These are phyloP conservation scores for Tulasnella sp. DNA, from an alignment of 768 basidiomycete species.

Conservation along the genomic window DNA sequence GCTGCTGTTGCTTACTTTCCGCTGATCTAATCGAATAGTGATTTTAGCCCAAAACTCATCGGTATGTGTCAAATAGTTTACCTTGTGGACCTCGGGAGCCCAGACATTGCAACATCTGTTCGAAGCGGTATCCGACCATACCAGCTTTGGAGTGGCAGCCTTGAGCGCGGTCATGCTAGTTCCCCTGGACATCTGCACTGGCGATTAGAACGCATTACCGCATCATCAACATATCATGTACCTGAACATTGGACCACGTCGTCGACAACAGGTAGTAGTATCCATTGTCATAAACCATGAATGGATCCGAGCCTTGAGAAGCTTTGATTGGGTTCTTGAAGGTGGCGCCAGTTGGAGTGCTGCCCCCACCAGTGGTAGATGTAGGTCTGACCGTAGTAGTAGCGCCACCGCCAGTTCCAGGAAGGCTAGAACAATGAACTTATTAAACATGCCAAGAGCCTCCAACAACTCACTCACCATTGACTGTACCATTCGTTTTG, in stretches of 20 bases:
- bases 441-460: neutral
- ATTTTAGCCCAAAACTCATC: no score
- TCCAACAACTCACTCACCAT: neutral
- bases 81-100: no score
- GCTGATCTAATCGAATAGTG: no score
- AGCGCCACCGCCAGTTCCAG: no score
- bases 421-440: neutral
- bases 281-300: neutral
- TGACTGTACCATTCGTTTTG: neutral
- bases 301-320: neutral
- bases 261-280: neutral
- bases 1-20: no score
- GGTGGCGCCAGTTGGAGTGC: neutral
- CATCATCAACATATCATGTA: no score
- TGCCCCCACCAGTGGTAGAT: no score
- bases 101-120: conserved; percentile 15
- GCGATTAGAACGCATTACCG: no score
- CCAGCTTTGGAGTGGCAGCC: conserved; percentile 10
- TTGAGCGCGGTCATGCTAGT: conserved; percentile 7
- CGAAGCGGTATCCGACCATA: conserved; percentile 12
- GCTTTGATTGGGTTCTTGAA: conserved; percentile 2
- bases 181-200: neutral
- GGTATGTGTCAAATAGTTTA: no score
- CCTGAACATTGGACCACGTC: neutral
- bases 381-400: no score